phyloP scores from a whole-genome alignment of 108 stramenopile genomes.

The Nitzschia sp. region DNA sequence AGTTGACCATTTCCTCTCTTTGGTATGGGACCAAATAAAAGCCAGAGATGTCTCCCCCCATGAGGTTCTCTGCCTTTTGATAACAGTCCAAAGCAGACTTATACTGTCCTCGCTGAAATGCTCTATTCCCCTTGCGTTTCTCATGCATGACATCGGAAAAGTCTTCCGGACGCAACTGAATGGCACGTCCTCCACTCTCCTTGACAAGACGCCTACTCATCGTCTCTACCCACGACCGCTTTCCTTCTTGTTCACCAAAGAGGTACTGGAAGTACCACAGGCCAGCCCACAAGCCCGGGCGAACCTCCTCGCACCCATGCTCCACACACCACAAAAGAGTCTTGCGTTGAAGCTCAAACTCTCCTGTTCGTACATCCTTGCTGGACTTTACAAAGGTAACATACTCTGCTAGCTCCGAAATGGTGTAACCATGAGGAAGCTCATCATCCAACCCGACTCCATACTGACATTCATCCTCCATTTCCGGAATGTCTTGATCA shows the following conservation, averaged over 20 bases:
- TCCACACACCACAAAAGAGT: conserved; percentile 21
- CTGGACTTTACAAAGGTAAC: conserved; percentile 25
- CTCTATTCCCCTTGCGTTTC: conserved; percentile 27
- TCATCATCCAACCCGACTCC: conserved; percentile 4
- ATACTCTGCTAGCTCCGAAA: conserved; percentile 2
- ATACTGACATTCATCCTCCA: background rate
- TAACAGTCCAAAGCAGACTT: conserved; percentile 25
- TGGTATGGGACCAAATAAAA: conserved; percentile 27
- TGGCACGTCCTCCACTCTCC: conserved; percentile 16
- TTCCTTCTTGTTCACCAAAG: conserved; percentile 24
- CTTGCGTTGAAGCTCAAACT: conserved; percentile 15
- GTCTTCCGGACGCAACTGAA: conserved; percentile 1
- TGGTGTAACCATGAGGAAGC: conserved; percentile 1
- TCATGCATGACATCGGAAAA: background rate
- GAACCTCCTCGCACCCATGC: conserved; percentile 21
- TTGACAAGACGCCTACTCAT: conserved; percentile 14
- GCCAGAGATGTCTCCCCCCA: conserved; percentile 19
- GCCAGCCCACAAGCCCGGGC: conserved; percentile 22
- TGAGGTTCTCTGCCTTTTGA: conserved; percentile 16
- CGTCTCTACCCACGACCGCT: conserved; percentile 22
- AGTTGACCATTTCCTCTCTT: conserved; percentile 22
- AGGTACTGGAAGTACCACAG: conserved; percentile 29
- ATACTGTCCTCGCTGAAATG: conserved; percentile 25
- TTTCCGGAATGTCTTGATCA: conserved; percentile 7
- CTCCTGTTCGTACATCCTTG: conserved; percentile 14